Base-by-base conservation (phyloP, 2,329 filamentous ascomycete species). In the Rutstroemia sp. region DNA sequence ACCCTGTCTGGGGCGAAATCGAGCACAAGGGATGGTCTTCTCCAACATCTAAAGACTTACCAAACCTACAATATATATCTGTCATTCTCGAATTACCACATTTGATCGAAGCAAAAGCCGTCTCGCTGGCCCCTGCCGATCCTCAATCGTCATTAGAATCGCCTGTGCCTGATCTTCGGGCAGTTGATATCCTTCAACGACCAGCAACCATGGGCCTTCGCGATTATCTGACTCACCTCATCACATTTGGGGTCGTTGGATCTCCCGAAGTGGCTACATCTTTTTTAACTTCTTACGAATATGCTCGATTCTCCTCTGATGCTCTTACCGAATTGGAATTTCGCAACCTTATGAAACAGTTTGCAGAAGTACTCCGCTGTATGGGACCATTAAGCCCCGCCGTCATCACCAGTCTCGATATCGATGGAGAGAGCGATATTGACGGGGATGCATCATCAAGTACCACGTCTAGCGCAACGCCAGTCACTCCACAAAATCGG, bases 11-110 rank as follows among this genome's bases (percentile, higher is more conserved):
- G 92, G 90, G 89, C 21, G 74, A 82, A n/a, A 83, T 97, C 52
- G 82, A 88, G 58, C 94, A 99, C 69, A 77, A 84, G 16, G 94
- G 92, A 51, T 97, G 94, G 92, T 87, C 87, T 2, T 88, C 90
- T 2, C 92, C 92, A 5, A 80, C 81, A 30, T 87, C 83, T 1
- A 75, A 80, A 8, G 88, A 94, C 67, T 73, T 94, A 17, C 84
- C 89, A 4, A 83, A 89, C 66, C 73, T 97, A n/a, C 84, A 95
- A 61, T 97, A 95, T 71, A 80, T 78, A 64, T 83, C 84, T 2
- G 89, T 99, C 23, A 77, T 96, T 17, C 78, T 81, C 39, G 92
- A 97, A 71, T 77, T 99, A 23, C 89, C 92, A 1, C 87, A 95
- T 67, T 78, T 97, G 27, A 88, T 97, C 60, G 92, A 97, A 74